Conservation (phyloP, 2,329 filamentous ascomycete species). For the Venturia carpophila region DNA sequence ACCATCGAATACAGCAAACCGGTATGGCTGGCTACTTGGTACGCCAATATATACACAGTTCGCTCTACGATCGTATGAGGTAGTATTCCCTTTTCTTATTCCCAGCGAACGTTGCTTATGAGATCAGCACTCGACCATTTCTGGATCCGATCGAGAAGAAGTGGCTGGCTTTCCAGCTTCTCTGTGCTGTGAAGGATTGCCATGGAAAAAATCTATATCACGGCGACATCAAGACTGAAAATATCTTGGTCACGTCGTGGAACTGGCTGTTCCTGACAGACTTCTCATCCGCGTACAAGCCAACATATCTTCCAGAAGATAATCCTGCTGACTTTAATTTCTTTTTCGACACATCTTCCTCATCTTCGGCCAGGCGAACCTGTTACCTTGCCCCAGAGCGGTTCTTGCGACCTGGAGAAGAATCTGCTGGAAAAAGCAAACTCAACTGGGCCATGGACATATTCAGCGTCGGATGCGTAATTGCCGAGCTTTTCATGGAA, state of each 20-base stretch:
- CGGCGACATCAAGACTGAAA: conserved; percentile 98
- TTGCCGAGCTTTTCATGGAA: conserved; percentile 92
- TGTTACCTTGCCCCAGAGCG: conserved; percentile 94
- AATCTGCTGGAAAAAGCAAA: conserved; percentile 53
- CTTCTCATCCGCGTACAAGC: conserved; percentile 93
- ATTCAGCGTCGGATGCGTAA: conserved; percentile 93
- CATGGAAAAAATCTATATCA: conserved; percentile 86
- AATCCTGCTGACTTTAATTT: conserved; percentile 97
- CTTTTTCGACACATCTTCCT: conserved; percentile 78
- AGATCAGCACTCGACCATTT: conserved; percentile 79
- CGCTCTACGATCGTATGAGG: conserved; percentile 86
- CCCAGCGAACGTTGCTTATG: conserved; percentile 23
- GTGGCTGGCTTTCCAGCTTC: conserved; percentile 92
- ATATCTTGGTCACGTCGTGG: conserved; percentile 94
- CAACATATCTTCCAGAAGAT: conserved; percentile 85
- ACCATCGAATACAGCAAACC: conserved; percentile 87
- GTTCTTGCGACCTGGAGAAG: conserved; percentile 66
- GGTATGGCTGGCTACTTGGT: conserved; percentile 87
- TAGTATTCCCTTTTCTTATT: conserved; percentile 24
- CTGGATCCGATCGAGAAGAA: conserved; percentile 97
- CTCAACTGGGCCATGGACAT: conserved; percentile 96
- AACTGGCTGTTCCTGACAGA: conserved; percentile 99
- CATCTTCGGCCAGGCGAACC: conserved; percentile 66
- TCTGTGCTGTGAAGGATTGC: conserved; percentile 87
- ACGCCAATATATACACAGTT: conserved; percentile 92